Evolutionary conservation across 164 flowering plant genomes (phyloP), one percentile per base, ranked within the genome.

Genomic region (Aristolochia fimbriata): DNA sequence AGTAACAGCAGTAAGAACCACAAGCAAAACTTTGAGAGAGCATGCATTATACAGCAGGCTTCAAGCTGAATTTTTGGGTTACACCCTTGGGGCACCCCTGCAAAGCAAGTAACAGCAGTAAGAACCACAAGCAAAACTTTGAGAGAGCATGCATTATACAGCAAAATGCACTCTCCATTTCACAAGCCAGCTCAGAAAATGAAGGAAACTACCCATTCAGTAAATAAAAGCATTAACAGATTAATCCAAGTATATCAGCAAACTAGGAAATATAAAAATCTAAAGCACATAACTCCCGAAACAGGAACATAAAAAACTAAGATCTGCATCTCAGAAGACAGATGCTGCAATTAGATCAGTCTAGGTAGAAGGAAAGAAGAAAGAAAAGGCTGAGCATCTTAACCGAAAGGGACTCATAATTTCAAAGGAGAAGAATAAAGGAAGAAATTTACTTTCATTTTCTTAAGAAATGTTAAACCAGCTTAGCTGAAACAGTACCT

Each of bases 11-110:
- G 22, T 25, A 15, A 56, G 16, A 4, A 49, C 14, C 16, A 49
- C 19, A 17, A 49, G 16, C 52, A 4, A 15, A 4, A 3, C 4
- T 27, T 27, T 55, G 41, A 55, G 12, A 30, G 22, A 15, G 16
- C 20, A 49, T 6, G 52, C 22, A 49, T 49, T n/a, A n/a, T n/a
- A n/a, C n/a, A n/a, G n/a, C n/a, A 57, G 96, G 96, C 70, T 79
- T 80, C 77, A 89, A 78, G 70, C 91, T 89, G 80, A 68, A 89
- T 55, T 89, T 89, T 8, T 91, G 89, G 0, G 91, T 86, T 7
- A 84, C 91, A 65, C 93, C 93, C 69, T 86, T 86, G 15, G 96
- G 91, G 45, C 93, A 83, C 11, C 93, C 91, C 91, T 88, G 75
- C 52, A 56, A 56, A 56, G 30, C 30, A 27, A 15, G 27, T 19